Base-by-base conservation (phyloP, 768 basidiomycete species). In the Podaxis carcinomalis region DNA sequence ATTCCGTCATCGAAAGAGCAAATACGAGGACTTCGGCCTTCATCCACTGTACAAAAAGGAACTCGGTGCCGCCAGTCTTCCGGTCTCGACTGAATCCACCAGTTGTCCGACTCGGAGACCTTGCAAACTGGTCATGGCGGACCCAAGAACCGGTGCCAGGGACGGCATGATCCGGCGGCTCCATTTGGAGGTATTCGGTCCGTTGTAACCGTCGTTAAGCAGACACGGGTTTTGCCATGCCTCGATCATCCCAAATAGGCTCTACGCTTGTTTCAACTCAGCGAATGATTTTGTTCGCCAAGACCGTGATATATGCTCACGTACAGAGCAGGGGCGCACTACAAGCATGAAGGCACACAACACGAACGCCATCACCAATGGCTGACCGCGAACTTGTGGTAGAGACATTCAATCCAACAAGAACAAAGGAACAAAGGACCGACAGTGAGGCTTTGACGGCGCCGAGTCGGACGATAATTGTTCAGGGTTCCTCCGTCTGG, bases 101-200 rank as follows among this genome's bases (percentile, higher is more conserved):
- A 32, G 32, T 32, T 21, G 35, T 58, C 57, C 57, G 57, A 58
- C 36, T 58, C 57, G 57, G 57, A 58, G 35, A 37, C 14, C 36
- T 39, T 54, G 52, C 23, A 35, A 39, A 54, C 32, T 36, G 4
- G 5, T 23, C 51, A 50, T 5, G 14, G 40, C 11, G 40, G 46
- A 23, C 47, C 13, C 23, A 23, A 25, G 25, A 23, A 27, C 25
- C 10, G 19, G 13, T 11, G 1, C 13, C 39, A 58, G 47, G 57
- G 32, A 11, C 23, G 47, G 21, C 11, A 58, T 58, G 57, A 58
- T 58, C 57, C 57, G 57, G 57, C 32, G 57, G 57, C 57, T 57
- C 35, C 36, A 37, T 19, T 50, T 37, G 32, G 32, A 2, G 49
- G 10, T 44, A 19, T 6, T 40, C 23, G 57, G 57, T 19, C 57